Conservation (phyloP, 73 alveolate species). For the Stentor roeselii region DNA sequence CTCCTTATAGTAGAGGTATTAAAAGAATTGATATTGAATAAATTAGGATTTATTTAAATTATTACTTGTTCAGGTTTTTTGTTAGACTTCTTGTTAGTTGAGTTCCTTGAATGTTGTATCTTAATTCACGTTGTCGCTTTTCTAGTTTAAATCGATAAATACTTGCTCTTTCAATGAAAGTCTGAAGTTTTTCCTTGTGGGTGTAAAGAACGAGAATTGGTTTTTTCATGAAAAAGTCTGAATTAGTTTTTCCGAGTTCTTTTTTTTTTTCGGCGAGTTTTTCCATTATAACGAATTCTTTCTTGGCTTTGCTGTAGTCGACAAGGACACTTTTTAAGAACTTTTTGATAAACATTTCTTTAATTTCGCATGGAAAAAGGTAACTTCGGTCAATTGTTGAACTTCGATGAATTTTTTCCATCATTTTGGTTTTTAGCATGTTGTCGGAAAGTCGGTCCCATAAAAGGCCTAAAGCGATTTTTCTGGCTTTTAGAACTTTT, state of each 20-base stretch:
- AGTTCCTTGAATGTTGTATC: not conserved
- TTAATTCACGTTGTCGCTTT: not conserved
- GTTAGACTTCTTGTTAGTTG: not conserved
- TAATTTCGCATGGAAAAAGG: not conserved
- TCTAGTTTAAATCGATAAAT: not conserved
- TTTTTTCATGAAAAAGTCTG: not conserved
- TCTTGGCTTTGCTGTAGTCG: not conserved
- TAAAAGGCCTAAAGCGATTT: not conserved
- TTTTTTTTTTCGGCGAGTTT: too few species aligned
- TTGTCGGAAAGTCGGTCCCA: not conserved
- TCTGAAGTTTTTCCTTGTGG: not conserved
- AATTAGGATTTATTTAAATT: too few species aligned
- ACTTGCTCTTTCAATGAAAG: not conserved
- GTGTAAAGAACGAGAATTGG: not conserved
- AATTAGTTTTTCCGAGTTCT: not conserved
- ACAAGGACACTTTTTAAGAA: not conserved
- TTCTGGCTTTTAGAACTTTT: not conserved
- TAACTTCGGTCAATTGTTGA: not conserved
- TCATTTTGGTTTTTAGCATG: not conserved
- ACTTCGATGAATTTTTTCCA: not conserved
- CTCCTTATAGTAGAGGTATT: too few species aligned
- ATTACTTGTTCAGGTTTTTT: too few species aligned
- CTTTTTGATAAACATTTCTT: not conserved
- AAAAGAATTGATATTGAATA: too few species aligned
- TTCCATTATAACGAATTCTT: not conserved